Base-by-base conservation (phyloP, 2,329 filamentous ascomycete species). In the Exophiala sp. region DNA sequence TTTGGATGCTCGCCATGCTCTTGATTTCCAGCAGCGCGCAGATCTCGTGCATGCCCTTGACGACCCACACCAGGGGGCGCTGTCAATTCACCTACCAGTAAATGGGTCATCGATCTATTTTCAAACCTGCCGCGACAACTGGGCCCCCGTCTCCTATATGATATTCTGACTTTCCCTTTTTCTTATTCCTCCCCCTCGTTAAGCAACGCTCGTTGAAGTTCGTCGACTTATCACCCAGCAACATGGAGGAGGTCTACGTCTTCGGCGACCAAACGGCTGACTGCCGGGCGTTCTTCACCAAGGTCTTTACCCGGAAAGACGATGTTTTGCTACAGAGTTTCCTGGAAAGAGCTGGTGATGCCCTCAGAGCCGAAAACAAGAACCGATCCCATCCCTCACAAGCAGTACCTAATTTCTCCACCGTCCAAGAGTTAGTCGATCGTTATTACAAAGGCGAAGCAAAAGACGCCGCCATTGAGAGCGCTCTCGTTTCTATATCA, bases 251-350 rank as follows among this genome's bases (percentile, higher is more conserved):
- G 57, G 66, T 74, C 60, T 74, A 74, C 66, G 68, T 76, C 66
- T 75, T 76, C 62, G 73, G 73, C 65, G 73, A 76, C 59, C 73
- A 75, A 63, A 76, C 73, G 52, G 66, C 66, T 54, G 70, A 73
- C 59, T 73, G 72, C 54, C 68, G 73, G 56, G 63, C 68, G 44
- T 69, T 71, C 47, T 70, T 76, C 55, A 69, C 68, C 47, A 69
- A 69, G 52, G 65, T 75, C 41, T 60, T 75, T 47, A 66, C 72
- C 54, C 63, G 68, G 42, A 74, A 75, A 60, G 69, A 73, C 60
- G 69, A 75, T 61, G 69, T 69, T 14, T 54, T 76, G 6, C 57
- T 76, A 20, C 67, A 66, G 9, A 66, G 67, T 4, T 76, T 76
- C 60, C 69, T 76, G 52, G 70, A 75, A 54, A 70, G 67, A 65